phyloP scores from a whole-genome alignment of 2,329 filamentous ascomycete species.

The Arachnopeziza araneosa region DNA sequence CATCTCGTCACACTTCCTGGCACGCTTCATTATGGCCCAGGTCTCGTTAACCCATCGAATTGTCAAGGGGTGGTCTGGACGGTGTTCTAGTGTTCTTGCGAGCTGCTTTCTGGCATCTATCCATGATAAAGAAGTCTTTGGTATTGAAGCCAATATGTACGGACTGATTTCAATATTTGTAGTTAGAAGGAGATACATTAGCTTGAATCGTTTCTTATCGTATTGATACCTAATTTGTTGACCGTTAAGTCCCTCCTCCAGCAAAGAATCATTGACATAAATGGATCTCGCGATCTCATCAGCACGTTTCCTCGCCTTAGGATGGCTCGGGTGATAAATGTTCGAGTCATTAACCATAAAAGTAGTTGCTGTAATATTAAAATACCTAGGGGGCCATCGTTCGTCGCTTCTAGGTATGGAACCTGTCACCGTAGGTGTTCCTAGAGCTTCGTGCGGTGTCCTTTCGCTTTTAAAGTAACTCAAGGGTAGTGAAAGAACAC shows the following conservation, averaged over 20 bases:
- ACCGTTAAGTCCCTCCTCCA: not conserved
- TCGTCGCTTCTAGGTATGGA: not conserved
- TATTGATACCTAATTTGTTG: not conserved
- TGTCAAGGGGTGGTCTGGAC: not conserved
- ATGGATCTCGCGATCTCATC: not conserved
- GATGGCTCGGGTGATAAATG: not conserved
- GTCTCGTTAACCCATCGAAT: not conserved
- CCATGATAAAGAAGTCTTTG: not conserved
- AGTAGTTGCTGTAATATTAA: not conserved
- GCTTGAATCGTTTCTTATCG: not conserved
- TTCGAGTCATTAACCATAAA: not conserved
- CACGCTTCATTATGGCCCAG: not conserved
- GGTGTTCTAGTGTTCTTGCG: not conserved
- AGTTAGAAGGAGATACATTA: not conserved
- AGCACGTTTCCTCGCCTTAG: not conserved
- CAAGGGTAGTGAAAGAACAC: constrained; percentile 1
- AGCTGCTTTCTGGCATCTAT: not conserved
- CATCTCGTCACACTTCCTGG: not conserved
- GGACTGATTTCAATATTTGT: not conserved
- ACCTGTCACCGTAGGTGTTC: not conserved
- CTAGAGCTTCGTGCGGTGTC: constrained; percentile 11
- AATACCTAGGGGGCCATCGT: not conserved
- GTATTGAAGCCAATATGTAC: not conserved
- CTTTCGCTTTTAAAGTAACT: not conserved
- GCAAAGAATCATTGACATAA: not conserved